Evolutionary conservation across 768 basidiomycete species (phyloP), one percentile per base, ranked within the genome.

Genomic region (Tylopilus sp.): DNA sequence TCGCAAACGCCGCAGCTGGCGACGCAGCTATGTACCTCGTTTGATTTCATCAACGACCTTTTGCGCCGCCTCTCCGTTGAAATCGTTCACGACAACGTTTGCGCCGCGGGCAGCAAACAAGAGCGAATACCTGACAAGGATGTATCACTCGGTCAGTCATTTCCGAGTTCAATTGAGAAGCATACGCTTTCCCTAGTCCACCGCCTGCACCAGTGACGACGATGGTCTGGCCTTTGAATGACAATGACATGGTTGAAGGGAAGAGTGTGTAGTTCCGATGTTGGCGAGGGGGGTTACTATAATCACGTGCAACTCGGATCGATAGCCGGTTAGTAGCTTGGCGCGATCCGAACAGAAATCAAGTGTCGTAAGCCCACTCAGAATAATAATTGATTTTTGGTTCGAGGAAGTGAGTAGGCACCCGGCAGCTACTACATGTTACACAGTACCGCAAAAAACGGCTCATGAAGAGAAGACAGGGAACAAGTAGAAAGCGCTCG

Each of bases 171-270:
- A n/a, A 38, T 31, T 6, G 10, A 21, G 21, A 8, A 18, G 79
- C 89, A 61, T 65, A 98, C 90, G 89, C 81, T 73, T 83, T 87
- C 40, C 97, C 97, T 13, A 99, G 78, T 15, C 97, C 97, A 53
- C 93, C 92, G 13, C 97, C 97, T 39, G 94, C 95, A 41, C 97
- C 97, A 39, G 97, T 99, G 57, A 98, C 75, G 57, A 99, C 81
- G 51, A 94, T 90, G n/a, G 89, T 92, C 48, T 95, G 89, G 50
- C 85, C 85, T 70, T 88, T 83, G 78, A 92, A 95, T 3, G 85
- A 88, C 10, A 86, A 70, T 33, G 79, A 70, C 81, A 55, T 69
- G 33, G 21, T 36, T 36, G 36, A 36, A 36, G 36, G n/a, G 36
- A 36, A 36, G 36, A 36, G n/a, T 3, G n/a, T 3, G n/a, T n/a